Conservation (phyloP, 805 yeast species). For the Allodekkera sacchari region DNA sequence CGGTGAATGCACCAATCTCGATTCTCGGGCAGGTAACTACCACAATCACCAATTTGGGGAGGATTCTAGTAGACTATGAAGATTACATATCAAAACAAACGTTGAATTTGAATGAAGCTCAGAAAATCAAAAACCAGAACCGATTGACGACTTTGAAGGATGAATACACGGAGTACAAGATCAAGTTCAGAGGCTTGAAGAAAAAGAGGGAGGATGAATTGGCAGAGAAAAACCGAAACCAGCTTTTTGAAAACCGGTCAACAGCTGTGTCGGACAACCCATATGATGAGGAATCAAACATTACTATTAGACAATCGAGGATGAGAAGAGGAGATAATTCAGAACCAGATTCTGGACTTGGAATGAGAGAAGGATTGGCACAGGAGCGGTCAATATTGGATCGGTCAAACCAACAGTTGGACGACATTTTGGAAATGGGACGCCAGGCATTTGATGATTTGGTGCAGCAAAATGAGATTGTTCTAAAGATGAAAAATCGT, state of each 20-base stretch:
- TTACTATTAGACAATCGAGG: constrained; percentile 12
- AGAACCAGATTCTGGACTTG: constrained; percentile 20
- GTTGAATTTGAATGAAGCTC: constrained; percentile 34
- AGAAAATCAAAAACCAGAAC: constrained; percentile 47
- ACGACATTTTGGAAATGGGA: constrained; percentile 87
- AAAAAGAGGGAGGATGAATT: constrained; percentile 44
- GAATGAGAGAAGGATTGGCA: constrained; percentile 53
- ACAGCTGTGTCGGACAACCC: constrained; percentile 38
- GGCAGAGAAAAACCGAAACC: constrained; percentile 39
- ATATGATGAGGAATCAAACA: constrained; percentile 25
- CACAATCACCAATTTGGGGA: constrained; percentile 62
- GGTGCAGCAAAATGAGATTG: constrained; percentile 71
- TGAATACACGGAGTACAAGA: constrained; percentile 37
- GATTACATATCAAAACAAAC: constrained; percentile 47
- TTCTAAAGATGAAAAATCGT: constrained; percentile 52
- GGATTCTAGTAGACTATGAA: constrained; percentile 52
- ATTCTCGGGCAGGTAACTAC: constrained; percentile 59
- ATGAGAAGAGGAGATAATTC: constrained; percentile 2
- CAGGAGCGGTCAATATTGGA: constrained; percentile 56
- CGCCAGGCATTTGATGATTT: constrained; percentile 76
- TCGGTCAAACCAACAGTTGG: constrained; percentile 74
- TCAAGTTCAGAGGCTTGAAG: constrained; percentile 46
- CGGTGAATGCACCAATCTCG: constrained; percentile 65
- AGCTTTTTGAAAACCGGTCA: constrained; percentile 33
- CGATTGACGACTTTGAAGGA: constrained; percentile 51